phyloP scores from a whole-genome alignment of 805 yeast genomes.

The Candida ulmi region DNA sequence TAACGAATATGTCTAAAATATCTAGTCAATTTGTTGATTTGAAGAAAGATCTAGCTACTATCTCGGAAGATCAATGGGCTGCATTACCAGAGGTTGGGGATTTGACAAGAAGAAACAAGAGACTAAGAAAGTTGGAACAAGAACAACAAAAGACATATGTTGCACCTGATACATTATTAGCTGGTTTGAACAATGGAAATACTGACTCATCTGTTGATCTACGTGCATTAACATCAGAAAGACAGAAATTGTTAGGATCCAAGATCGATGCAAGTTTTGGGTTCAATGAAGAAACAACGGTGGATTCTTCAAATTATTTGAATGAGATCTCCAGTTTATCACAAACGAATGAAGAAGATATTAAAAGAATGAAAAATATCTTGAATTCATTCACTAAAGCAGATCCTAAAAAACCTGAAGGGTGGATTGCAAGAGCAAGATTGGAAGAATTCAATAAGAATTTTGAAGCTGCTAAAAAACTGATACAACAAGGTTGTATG shows the following conservation, averaged over 20 bases:
- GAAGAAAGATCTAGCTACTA: slow-evolving; percentile 52
- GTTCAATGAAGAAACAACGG: slow-evolving; percentile 6
- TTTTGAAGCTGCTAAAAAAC: slow-evolving; percentile 45
- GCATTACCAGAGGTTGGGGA: slow-evolving; percentile 85
- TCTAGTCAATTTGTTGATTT: slow-evolving; percentile 61
- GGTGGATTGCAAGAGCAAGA: slow-evolving; percentile 85
- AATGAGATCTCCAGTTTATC: slow-evolving; percentile 27
- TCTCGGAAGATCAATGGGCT: slow-evolving; percentile 74
- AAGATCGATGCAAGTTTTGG: slow-evolving; percentile 40
- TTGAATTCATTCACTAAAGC: slow-evolving; percentile 64
- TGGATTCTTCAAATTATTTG: slow-evolving; percentile 29
- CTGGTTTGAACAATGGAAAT: slow-evolving; percentile 26
- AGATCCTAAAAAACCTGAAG: slow-evolving; percentile 67
- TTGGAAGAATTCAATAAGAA: slow-evolving; percentile 64
- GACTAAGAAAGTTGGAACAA: slow-evolving; percentile 58
- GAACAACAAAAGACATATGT: slow-evolving; percentile 69
- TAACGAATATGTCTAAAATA: slow-evolving; percentile 22
- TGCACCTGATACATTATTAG: slow-evolving; percentile 67
- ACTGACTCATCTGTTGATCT: slow-evolving; percentile 34
- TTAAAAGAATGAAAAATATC: slow-evolving; percentile 51
- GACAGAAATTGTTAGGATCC: slow-evolving; percentile 51
- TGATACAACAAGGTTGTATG: slow-evolving; percentile 72
- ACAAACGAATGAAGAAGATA: slow-evolving; percentile 39
- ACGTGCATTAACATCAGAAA: slow-evolving; percentile 54
- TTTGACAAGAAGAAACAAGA: slow-evolving; percentile 71